Evolutionary conservation across 352 stramenopile genomes (phyloP).

Genomic region (Globisporangium yorkense): DNA sequence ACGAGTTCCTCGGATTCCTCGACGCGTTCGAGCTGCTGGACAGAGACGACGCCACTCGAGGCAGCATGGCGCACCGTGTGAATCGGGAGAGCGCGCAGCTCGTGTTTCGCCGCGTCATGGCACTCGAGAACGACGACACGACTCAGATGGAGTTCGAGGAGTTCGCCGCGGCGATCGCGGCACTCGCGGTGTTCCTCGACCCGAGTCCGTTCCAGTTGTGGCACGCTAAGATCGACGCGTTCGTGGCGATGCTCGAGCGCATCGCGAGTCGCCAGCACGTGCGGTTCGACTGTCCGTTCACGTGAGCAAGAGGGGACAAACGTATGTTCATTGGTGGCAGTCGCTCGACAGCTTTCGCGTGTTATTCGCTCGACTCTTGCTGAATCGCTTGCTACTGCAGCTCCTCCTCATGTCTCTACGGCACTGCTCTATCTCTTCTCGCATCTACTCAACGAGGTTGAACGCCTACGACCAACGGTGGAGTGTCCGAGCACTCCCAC

Average conservation of each 20-base stretch:
- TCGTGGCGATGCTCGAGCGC: slow-evolving; percentile 24
- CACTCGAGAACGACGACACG: slow-evolving; percentile 43
- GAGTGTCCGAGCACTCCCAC: background rate
- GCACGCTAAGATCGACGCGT: slow-evolving; percentile 50
- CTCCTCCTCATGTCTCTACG: too few species aligned
- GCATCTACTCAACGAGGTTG: background rate
- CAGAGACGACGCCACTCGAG: background rate
- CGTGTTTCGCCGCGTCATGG: slow-evolving; percentile 45
- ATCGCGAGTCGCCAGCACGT: slow-evolving; percentile 2
- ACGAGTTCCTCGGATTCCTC: slow-evolving; percentile 39
- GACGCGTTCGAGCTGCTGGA: slow-evolving; percentile 22
- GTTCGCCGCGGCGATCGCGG: slow-evolving; percentile 38
- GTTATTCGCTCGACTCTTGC: too few species aligned
- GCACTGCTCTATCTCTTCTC: too few species aligned
- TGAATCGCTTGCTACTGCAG: too few species aligned
- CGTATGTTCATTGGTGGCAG: too few species aligned
- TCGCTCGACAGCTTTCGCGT: too few species aligned
- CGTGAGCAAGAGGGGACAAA: too few species aligned
- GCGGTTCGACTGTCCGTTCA: slow-evolving; percentile 6
- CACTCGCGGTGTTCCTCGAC: slow-evolving; percentile 34
- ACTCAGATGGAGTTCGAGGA: slow-evolving; percentile 59
- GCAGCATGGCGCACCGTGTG: background rate
- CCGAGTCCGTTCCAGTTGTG: slow-evolving; percentile 43
- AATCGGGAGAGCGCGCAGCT: slow-evolving; percentile 15
- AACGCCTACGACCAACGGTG: background rate